Percentiles rank a stretch among this genome's conserved stretches.
Conservation (phyloP, 1,284 basidiomycete genomes). For the Ceratobasidium sp. region DNA sequence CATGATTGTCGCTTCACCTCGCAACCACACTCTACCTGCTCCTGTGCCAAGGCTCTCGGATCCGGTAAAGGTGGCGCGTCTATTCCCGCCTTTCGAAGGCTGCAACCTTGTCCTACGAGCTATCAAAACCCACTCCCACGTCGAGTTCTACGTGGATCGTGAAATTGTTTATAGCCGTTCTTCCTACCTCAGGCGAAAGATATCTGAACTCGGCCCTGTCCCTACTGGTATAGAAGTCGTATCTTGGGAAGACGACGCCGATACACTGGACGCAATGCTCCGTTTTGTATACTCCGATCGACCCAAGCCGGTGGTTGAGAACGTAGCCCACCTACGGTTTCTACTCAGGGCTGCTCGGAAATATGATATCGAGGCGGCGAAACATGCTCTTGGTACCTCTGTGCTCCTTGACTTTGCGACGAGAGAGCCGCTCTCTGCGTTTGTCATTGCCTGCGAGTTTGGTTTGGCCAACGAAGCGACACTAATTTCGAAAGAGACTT, state of each 20-base stretch:
- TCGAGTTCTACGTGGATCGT: slow-evolving; percentile 41
- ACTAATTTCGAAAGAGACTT: slow-evolving; percentile 37
- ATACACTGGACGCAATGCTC: slow-evolving; percentile 38
- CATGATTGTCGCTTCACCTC: too few species aligned
- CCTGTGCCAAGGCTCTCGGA: slow-evolving; percentile 12
- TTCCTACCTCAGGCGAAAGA: slow-evolving; percentile 29
- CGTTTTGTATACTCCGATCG: slow-evolving; percentile 37
- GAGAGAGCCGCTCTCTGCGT: slow-evolving; percentile 38
- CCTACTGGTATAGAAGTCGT: slow-evolving; percentile 24
- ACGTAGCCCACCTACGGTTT: slow-evolving; percentile 21
- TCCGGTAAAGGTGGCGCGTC: slow-evolving; percentile 6
- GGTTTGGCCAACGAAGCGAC: slow-evolving; percentile 33
- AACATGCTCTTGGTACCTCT: slow-evolving; percentile 33
- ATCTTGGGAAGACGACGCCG: slow-evolving; percentile 34
- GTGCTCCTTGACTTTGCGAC: slow-evolving; percentile 38
- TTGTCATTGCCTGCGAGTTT: slow-evolving; percentile 39
- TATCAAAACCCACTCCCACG: slow-evolving; percentile 21
- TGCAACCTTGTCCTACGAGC: slow-evolving; percentile 33
- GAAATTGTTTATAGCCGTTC: slow-evolving; percentile 32
- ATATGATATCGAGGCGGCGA: slow-evolving; percentile 36
- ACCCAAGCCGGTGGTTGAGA: slow-evolving; percentile 26
- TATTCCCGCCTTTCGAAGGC: slow-evolving; percentile 27
- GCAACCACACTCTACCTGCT: background rate
- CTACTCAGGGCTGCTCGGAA: slow-evolving; percentile 25
- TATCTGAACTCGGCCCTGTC: slow-evolving; percentile 20